phyloP scores from a whole-genome alignment of 441 rosid genomes.

The Erysimum pusillum region DNA sequence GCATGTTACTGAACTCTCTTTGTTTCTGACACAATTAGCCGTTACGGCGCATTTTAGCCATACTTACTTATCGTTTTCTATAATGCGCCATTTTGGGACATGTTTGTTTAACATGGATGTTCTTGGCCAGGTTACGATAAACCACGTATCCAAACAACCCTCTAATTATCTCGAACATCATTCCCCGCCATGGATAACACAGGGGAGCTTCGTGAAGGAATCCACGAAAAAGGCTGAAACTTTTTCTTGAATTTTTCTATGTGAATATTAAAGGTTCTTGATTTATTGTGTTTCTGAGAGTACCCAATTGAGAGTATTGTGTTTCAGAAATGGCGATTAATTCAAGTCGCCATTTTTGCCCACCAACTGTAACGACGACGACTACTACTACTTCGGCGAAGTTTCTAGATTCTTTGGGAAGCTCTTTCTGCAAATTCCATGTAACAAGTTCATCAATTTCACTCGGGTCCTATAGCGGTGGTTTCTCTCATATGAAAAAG shows the following conservation, averaged over 20 bases:
- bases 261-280: too few species aligned
- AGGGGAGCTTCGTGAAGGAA: too few species aligned
- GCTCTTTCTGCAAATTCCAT: constrained; percentile 57
- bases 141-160: constrained; percentile 40
- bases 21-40: not conserved
- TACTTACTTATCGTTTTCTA: not conserved
- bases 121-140: not conserved
- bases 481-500: constrained; percentile 30
- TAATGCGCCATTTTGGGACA: not conserved
- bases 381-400: constrained; percentile 2
- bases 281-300: not conserved
- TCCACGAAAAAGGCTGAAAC: too few species aligned
- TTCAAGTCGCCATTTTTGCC: constrained; percentile 64
- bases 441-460: constrained; percentile 51
- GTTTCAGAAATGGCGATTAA: constrained; percentile 56
- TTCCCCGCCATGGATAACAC: too few species aligned
- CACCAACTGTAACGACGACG: constrained; percentile 46
- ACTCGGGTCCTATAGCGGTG: constrained; percentile 34
- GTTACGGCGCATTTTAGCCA: not conserved
- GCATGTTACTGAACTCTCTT: constrained; percentile 4
- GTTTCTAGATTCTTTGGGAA: constrained; percentile 59
- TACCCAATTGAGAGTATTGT: constrained; percentile 20
- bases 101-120: constrained; percentile 5
- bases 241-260: not conserved
- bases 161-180: constrained; percentile 29